phyloP scores from a whole-genome alignment of 768 basidiomycete genomes.

The Xerocomellus amylosporus region DNA sequence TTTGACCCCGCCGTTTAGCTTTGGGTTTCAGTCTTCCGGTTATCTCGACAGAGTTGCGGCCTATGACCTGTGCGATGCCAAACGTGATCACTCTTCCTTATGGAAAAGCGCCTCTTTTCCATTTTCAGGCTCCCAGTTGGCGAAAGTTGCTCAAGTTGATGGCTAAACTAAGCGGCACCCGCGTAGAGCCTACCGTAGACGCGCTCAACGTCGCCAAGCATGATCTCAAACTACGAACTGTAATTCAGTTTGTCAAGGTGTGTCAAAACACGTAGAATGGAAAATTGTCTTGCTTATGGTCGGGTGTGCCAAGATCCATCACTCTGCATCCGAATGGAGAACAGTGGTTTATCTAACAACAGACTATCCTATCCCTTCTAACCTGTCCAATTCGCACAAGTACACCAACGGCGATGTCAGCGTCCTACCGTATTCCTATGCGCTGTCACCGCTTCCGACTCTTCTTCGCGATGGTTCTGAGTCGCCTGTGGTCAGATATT shows the following conservation, averaged over 20 bases:
- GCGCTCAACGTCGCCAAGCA: constrained; percentile 56
- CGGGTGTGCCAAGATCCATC: constrained; percentile 48
- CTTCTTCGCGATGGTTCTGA: constrained; percentile 65
- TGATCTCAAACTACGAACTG: constrained; percentile 62
- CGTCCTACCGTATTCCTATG: constrained; percentile 70
- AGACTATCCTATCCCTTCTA: constrained; percentile 59
- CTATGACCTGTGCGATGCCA: constrained; percentile 58
- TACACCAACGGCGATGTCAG: constrained; percentile 60
- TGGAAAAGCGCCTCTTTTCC: constrained; percentile 62
- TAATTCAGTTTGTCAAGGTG: constrained; percentile 79
- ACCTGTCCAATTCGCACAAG: constrained; percentile 42
- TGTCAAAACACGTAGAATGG: constrained; percentile 14
- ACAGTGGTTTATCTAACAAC: constrained; percentile 76
- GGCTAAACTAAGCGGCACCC: constrained; percentile 67
- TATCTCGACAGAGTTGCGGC: constrained; percentile 45
- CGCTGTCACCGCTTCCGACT: constrained; percentile 54
- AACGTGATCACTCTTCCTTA: constrained; percentile 73
- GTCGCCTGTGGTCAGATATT: constrained; percentile 62
- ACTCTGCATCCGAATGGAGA: constrained; percentile 61
- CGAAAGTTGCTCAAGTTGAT: constrained; percentile 69
- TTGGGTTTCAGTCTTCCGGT: constrained; percentile 63
- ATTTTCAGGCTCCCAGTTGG: constrained; percentile 75
- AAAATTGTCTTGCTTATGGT: background rate
- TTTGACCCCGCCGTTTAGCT: constrained; percentile 41
- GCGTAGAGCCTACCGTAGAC: constrained; percentile 68